Base-by-base conservation (phyloP, 306 rosid species). In the Acacia melanoxylon region DNA sequence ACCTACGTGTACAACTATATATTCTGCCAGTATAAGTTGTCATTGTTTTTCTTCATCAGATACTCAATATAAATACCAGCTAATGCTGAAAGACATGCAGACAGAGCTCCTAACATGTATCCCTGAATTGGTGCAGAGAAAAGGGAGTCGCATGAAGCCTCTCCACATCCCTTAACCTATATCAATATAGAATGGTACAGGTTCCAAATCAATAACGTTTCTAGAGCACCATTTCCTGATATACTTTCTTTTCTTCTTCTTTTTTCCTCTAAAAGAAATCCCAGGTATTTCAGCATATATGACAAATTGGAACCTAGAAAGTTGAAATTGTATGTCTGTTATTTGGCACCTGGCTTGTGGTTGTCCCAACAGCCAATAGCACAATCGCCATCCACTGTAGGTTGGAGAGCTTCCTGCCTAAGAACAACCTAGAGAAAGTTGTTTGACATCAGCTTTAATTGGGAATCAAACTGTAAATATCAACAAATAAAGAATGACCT, bases 21-120 rank as follows among this genome's bases (percentile, higher is more conserved):
- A 87, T 93, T 95, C 94, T 93, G 98, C 97, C 99, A 93, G 88
- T 93, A 95, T 76, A 95, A 90, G 92, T 86, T 92, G 87, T 95
- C 99, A 75, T 82, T 95, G 88, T 92, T 93, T 88, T 92, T 95
- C 99, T 93, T 95, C 99, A 95, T 93, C 86, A 92, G 84, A 84
- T 89, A 95, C 86, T 95, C 99, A 0, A 97, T 95, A 88, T 95
- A 95, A 85, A 95, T 86, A 82, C 99, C 98, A 73, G 94, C 98
- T 80, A 89, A 93, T 73, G 99, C 99, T 51, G 98, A 95, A 81
- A 95, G 95, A 90, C 98, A 95, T 62, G 98, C 99, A 33, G 99
- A 93, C 51, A 93, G 88, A 77, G 89, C 83, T 33, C 97, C 99
- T 49, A 93, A 81, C 89, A 91, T 86, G 86, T 95, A 95, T 70